Conservation (phyloP, 495 filamentous ascomycete genomes). For the Penicillium arizonense region DNA sequence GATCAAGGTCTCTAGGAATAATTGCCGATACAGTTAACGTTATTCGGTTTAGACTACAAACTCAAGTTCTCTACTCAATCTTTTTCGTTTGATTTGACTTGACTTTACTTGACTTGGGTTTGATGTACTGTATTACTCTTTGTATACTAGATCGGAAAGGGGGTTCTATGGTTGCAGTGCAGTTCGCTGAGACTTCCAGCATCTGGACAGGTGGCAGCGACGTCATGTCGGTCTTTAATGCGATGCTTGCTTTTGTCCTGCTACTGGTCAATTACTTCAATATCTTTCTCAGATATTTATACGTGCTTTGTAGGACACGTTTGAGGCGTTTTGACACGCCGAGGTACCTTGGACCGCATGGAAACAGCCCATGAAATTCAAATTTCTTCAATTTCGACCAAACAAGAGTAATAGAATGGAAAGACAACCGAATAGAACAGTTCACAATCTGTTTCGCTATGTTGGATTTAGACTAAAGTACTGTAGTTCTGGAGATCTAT, state of each 20-base stretch:
- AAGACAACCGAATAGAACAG: too few species aligned
- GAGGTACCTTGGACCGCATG: background rate
- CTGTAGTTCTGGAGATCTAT: background rate
- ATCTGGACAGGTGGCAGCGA: background rate
- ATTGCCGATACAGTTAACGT: background rate
- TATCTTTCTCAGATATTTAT: too few species aligned
- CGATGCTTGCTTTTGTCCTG: background rate
- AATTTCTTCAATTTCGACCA: too few species aligned
- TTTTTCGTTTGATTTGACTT: background rate
- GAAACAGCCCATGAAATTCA: background rate
- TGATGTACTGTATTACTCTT: background rate
- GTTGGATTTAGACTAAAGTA: too few species aligned
- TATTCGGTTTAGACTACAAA: conserved; percentile 6
- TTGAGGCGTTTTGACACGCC: background rate
- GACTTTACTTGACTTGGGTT: background rate
- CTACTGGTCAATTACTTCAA: too few species aligned
- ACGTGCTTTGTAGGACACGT: too few species aligned
- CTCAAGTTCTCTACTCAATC: conserved; percentile 2
- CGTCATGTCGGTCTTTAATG: background rate
- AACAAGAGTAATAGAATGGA: too few species aligned
- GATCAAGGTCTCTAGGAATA: background rate
- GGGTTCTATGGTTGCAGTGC: background rate
- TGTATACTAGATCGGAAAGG: background rate
- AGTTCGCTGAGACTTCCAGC: background rate
- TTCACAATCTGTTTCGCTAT: too few species aligned